phyloP scores from a whole-genome alignment of 495 filamentous ascomycete species.

The Penicillium cataractarum region DNA sequence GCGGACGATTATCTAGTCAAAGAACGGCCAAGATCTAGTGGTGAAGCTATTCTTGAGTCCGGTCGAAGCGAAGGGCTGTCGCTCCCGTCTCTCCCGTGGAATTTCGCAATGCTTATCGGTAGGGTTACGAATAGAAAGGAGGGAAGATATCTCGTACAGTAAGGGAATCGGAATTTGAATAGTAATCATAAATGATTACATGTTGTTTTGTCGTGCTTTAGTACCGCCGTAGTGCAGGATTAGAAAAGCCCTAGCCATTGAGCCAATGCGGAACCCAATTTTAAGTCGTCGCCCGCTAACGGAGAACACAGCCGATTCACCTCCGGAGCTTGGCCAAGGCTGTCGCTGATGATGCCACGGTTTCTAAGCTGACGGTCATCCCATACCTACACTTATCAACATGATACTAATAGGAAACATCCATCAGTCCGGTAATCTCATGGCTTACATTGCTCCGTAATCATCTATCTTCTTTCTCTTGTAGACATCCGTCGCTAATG shows the following conservation, averaged over 20 bases:
- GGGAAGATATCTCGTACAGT: background rate
- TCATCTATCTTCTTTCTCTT: background rate
- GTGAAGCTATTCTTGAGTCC: conserved; percentile 1
- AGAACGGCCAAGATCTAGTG: background rate
- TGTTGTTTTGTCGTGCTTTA: background rate
- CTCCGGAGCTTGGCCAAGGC: conserved; percentile 8
- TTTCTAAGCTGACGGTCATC: conserved; percentile 6
- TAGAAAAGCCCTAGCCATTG: background rate
- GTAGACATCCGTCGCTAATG: background rate
- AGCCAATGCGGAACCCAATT: conserved; percentile 7
- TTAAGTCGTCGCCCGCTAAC: conserved; percentile 7
- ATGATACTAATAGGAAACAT: background rate
- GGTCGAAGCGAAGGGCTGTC: background rate
- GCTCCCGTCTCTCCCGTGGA: background rate
- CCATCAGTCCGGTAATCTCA: background rate
- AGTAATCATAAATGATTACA: background rate
- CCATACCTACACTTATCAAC: background rate
- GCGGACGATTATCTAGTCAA: conserved; percentile 9
- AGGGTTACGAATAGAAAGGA: conserved; percentile 14
- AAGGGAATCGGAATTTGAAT: too few relatives aligned
- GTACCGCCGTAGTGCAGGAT: background rate
- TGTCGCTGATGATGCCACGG: conserved; percentile 15
- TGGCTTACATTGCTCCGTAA: background rate
- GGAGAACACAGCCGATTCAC: conserved; percentile 21
- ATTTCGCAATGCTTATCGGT: conserved; percentile 9